Base-by-base conservation (phyloP, 352 stramenopile species). In the Phytopythium vexans region DNA sequence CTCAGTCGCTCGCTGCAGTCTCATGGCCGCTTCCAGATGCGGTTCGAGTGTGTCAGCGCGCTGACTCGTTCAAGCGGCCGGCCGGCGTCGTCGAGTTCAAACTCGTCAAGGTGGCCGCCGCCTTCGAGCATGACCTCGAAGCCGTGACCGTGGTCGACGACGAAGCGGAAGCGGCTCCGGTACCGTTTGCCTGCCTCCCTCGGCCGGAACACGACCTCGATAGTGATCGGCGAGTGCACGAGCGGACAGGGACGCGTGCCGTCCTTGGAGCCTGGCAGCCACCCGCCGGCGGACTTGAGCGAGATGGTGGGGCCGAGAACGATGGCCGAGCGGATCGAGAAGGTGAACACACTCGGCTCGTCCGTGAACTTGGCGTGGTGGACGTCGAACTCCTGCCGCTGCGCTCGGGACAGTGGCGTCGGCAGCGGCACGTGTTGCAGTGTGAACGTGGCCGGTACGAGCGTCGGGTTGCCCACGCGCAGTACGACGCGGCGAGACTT, bases 111-210 rank as follows among this genome's bases (percentile, higher is more conserved):
- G 46, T 89, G 81, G 1, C 81, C 79, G 14, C 74, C 64, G 21
- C 83, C 83, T 60, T 92, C 72, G 12, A 94, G 62, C 34, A 88
- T 70, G 12, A 94, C 51, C 49, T 94, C 83, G 49, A 83, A 88
- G 48, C 78, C 78, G 16, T 74, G 54, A 16, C 81, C 83, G 36
- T 81, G 48, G 21, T 70, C 65, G 3, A 94, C 79, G n/a, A 41
- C 58, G 33, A 94, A 77, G 9, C 78, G 81, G 49, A 90, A 94
- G 37, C 74, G 72, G 41, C 72, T 86, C 47, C 74, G 74, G 62
- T 88, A 94, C 14, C 58, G 66, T 15, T 53, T 64, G 3, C 55
- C 62, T 14, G 59, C 62, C 39, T 68, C 54, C 1, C 56, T 49
- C 1, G 83, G 72, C 9, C 59, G 63, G 52, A 94, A 94, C 12